Conservation (phyloP, 129 eudicot species). For the Saussurea involucrata region DNA sequence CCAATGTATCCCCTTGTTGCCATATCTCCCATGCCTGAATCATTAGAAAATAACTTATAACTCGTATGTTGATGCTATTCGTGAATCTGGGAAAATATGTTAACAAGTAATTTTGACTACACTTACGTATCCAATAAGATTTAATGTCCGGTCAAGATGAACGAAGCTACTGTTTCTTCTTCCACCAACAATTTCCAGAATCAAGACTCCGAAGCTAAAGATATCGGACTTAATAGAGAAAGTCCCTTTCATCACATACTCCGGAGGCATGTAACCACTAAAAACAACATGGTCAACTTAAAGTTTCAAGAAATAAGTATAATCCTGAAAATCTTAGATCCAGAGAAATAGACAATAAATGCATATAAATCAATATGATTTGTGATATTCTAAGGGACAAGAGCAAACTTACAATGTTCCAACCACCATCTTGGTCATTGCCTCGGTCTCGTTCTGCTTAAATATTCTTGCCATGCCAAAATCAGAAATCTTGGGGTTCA, state of each 20-base stretch:
- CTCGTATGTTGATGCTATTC: too few species aligned
- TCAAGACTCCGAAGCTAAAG: conserved; percentile 35
- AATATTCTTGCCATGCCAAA: not conserved
- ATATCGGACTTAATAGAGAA: conserved; percentile 34
- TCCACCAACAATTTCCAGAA: conserved; percentile 27
- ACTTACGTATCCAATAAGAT: conserved; percentile 44
- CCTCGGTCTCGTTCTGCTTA: too few species aligned
- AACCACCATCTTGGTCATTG: too few species aligned
- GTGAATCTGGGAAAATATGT: not conserved
- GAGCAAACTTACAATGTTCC: too few species aligned
- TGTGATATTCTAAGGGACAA: too few species aligned
- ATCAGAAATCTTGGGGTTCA: not conserved
- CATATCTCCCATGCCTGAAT: conserved; percentile 41
- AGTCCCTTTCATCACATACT: conserved; percentile 55
- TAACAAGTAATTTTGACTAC: not conserved
- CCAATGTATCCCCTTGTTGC: conserved; percentile 28
- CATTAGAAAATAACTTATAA: not conserved
- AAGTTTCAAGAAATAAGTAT: not conserved
- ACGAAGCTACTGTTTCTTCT: conserved; percentile 30
- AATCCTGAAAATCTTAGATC: not conserved
- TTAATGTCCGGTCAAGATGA: conserved; percentile 20
- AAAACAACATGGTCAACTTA: not conserved
- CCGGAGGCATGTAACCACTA: conserved; percentile 67
- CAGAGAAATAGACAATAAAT: not conserved
- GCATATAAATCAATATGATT: too few species aligned